A percentile compares a stretch with the other conserved stretches of the same genome.
phyloP scores from a whole-genome alignment of 441 rosid species.

The Mallotus repandus region DNA sequence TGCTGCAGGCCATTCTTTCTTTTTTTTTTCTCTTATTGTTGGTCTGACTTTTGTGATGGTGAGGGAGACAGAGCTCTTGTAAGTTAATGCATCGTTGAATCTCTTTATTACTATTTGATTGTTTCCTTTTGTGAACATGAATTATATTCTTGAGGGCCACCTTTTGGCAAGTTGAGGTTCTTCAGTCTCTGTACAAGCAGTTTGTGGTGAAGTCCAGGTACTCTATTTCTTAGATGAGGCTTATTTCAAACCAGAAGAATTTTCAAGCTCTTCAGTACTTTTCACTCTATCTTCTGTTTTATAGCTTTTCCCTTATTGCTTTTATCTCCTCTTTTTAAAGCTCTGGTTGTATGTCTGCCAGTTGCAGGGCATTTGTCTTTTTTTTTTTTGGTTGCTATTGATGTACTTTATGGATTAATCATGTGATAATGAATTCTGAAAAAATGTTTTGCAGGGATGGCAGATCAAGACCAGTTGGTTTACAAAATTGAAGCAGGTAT shows the following conservation, averaged over 20 bases:
- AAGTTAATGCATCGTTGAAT: neutral
- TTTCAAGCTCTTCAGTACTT: neutral
- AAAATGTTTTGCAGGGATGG: slow-evolving; percentile 7
- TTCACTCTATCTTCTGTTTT: neutral
- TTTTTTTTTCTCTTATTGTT: neutral
- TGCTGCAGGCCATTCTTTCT: neutral
- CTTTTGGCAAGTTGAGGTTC: neutral
- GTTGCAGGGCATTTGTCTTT: neutral
- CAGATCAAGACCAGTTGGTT: neutral
- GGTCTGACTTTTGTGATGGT: neutral
- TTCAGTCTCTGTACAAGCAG: neutral
- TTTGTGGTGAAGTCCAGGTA: neutral
- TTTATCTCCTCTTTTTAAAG: neutral
- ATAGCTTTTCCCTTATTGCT: neutral
- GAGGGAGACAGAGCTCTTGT: neutral
- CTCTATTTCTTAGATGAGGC: neutral
- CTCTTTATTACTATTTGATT: neutral
- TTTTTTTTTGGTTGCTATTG: neutral
- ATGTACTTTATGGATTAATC: neutral
- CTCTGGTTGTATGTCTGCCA: neutral
- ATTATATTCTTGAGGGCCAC: neutral
- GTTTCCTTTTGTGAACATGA: neutral
- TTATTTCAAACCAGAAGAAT: neutral
- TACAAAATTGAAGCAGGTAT: slow-evolving; percentile 10
- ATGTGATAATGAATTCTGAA: neutral